Evolutionary conservation across 2,329 filamentous ascomycete genomes (phyloP), one percentile per base, ranked within the genome.

Genomic region (Aureobasidium sp.): DNA sequence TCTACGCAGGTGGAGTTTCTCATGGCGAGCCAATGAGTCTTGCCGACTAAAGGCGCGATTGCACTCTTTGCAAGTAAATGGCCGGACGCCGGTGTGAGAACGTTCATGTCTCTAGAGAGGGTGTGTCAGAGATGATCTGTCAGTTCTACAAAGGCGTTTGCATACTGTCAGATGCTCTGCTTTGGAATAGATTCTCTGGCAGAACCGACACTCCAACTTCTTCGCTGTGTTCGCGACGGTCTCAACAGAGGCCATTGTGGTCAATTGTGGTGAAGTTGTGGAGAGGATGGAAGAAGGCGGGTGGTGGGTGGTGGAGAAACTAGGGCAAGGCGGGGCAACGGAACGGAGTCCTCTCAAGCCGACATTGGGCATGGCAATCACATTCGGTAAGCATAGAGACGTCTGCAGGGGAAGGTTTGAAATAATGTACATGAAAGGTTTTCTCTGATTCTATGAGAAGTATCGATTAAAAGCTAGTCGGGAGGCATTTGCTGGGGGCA

Each of bases 11-110:
- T 77, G 75, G 38, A 77, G 67, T 64, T 73, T 76, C 63, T 75
- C 72, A 69, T 77, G 75, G 11, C 75, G 74, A 35, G 71, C 71
- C n/a, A 77, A 71, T 17, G 75, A 74, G 67, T 77, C 75, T 63
- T 77, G 73, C 47, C 75, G 70, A 19, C 73, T 72, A 66, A 77
- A 77, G 4, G 74, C 70, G 47, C 75, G 68, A 19, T 68, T 66
- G 62, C 75, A 77, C 53, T 72, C 67, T 65, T 71, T 73, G 64
- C 75, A 77, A 49, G 70, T 66, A 57, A 72, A 77, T 19, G 75
- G 75, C 64, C 73, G 74, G 11, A 70, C 70, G 49, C 74, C 74
- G 45, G 74, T 75, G 62, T 75, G 74, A 61, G 73, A 74, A 37
- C 73, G 72, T 66, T 77, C 74, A 65, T 77, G 74, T 69, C 74